Conservation (phyloP, 2,329 filamentous ascomycete genomes). For the Fusarium veterinarium region DNA sequence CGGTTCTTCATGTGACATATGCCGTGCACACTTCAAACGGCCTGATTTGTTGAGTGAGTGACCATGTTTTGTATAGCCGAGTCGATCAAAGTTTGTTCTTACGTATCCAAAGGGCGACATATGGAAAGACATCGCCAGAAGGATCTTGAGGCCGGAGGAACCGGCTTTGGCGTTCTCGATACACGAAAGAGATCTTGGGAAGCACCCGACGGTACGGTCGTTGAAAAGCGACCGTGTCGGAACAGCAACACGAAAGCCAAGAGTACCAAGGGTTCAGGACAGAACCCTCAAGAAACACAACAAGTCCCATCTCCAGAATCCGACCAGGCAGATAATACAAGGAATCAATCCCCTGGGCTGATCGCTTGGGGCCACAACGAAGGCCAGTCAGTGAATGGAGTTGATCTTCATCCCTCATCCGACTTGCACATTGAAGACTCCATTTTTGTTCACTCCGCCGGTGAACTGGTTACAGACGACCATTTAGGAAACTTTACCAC, state of each 20-base stretch:
- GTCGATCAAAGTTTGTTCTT: background rate
- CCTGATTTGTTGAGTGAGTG: slow-evolving; percentile 59
- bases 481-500: background rate
- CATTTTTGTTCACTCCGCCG: background rate
- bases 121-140: slow-evolving; percentile 65
- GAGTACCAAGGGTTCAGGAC: slow-evolving; percentile 15
- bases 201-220: slow-evolving; percentile 63
- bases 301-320: slow-evolving; percentile 5
- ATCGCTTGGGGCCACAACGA: background rate
- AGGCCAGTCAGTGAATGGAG: background rate
- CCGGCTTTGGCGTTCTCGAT: slow-evolving; percentile 61
- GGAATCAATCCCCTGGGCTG: background rate
- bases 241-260: slow-evolving; percentile 1
- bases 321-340: background rate
- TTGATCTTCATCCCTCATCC: background rate
- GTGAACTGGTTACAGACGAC: background rate
- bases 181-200: slow-evolving; percentile 68
- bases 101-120: slow-evolving; percentile 62
- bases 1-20: slow-evolving; percentile 67
- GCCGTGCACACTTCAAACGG: slow-evolving; percentile 70
- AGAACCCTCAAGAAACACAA: background rate
- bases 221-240: slow-evolving; percentile 52
- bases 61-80: background rate
- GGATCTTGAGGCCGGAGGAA: slow-evolving; percentile 65
- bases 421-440: background rate